These are phyloP conservation scores for Kandelia obovata DNA, from an alignment of 345 rosid species.

Conservation along the genomic window DNA sequence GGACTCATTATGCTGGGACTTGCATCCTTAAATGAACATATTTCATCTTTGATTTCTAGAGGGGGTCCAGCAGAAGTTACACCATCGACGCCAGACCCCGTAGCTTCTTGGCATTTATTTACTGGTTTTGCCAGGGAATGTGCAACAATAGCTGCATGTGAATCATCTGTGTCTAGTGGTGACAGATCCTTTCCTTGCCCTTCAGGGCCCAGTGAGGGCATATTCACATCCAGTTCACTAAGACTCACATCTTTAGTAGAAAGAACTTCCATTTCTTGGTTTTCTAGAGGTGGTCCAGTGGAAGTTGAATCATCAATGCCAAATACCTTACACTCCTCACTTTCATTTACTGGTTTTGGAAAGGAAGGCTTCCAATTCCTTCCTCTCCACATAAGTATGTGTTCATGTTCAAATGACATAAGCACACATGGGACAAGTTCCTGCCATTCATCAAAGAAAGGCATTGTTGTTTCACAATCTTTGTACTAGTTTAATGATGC, in stretches of 20 bases:
- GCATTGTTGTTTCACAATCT: not conserved
- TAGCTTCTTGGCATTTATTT: conserved; percentile 23
- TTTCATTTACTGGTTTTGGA: conserved; percentile 28
- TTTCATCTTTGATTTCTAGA: conserved; percentile 30
- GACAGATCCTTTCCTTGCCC: conserved; percentile 22
- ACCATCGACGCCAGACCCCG: conserved; percentile 23
- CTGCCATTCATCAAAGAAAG: conserved; percentile 36
- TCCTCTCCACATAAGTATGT: conserved; percentile 87
- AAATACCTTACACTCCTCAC: conserved; percentile 23
- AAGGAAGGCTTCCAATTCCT: conserved; percentile 61
- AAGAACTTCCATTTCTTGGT: conserved; percentile 22
- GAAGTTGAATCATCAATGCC: conserved; percentile 24
- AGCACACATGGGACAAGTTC: conserved; percentile 87
- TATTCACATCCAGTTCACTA: not conserved
- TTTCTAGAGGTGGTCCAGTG: conserved; percentile 25
- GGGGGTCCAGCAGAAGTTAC: conserved; percentile 15
- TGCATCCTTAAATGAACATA: conserved; percentile 13
- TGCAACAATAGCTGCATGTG: no score
- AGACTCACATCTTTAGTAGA: conserved; percentile 12
- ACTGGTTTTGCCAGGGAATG: conserved; percentile 18
- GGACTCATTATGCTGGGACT: not conserved
- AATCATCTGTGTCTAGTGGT: not conserved
- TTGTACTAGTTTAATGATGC: not conserved
- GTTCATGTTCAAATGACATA: conserved; percentile 73
- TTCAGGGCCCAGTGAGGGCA: conserved; percentile 16